A percentile compares a stretch with the other conserved stretches of the same genome.
phyloP scores from a whole-genome alignment of 768 basidiomycete species.

The Amanita rimosa region DNA sequence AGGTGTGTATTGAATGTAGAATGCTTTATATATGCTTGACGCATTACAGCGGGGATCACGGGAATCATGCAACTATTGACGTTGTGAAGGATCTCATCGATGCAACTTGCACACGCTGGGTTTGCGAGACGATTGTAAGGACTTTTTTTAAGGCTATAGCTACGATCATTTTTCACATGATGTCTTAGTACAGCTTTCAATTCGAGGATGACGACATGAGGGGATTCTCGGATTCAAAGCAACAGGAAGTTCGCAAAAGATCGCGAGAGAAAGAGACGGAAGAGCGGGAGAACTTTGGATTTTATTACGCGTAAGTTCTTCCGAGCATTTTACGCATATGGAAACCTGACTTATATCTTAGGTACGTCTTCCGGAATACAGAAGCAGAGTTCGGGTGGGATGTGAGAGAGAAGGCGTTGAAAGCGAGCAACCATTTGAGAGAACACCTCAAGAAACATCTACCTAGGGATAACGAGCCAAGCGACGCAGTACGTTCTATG shows the following conservation, averaged over 20 bases:
- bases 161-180: not conserved
- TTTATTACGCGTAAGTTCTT: constrained; percentile 11
- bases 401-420: constrained; percentile 9
- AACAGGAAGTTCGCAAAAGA: not conserved
- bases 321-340: not conserved
- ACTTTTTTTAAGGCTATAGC: too few relatives aligned
- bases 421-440: constrained; percentile 7
- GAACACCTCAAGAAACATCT: constrained; percentile 6
- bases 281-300: constrained; percentile 11
- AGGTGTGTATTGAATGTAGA: not conserved
- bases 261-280: not conserved
- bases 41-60: not conserved
- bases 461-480: not conserved
- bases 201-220: not conserved
- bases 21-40: not conserved
- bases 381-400: constrained; percentile 15
- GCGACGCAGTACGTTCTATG: not conserved
- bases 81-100: constrained; percentile 16
- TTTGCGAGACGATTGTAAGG: constrained; percentile 15
- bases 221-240: not conserved
- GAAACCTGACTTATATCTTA: constrained; percentile 1
- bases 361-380: constrained; percentile 13
- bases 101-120: constrained; percentile 16
- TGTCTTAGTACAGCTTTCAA: not conserved
- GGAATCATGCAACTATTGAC: constrained; percentile 10